These are phyloP conservation scores for Ogataea haglerorum DNA, from an alignment of 805 yeast species.

Conservation along the genomic window DNA sequence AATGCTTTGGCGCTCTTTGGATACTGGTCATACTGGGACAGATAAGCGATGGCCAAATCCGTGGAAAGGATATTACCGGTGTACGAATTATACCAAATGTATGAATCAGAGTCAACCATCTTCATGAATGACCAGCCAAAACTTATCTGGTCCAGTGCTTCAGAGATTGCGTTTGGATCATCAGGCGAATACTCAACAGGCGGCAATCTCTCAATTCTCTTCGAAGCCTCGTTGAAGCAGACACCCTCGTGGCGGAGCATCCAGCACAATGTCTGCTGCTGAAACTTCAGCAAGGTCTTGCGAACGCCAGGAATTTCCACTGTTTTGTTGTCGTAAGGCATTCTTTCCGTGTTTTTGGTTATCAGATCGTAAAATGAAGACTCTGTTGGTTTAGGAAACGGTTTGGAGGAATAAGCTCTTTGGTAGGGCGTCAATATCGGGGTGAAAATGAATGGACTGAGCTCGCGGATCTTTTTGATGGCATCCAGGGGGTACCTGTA, in stretches of 20 bases:
- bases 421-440: slow-evolving; percentile 26
- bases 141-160: slow-evolving; percentile 39
- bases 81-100: slow-evolving; percentile 47
- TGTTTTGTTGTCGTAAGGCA: slow-evolving; percentile 8
- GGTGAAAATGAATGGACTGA: slow-evolving; percentile 14
- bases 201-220: slow-evolving; percentile 20
- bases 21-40: slow-evolving; percentile 11
- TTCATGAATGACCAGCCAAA: slow-evolving; percentile 51
- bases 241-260: slow-evolving; percentile 49
- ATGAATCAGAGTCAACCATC: slow-evolving; percentile 1
- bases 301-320: slow-evolving; percentile 18
- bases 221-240: slow-evolving; percentile 26
- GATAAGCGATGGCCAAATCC: slow-evolving; percentile 29
- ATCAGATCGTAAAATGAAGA: slow-evolving; percentile 47
- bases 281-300: slow-evolving; percentile 39
- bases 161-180: slow-evolving; percentile 27
- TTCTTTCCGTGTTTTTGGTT: slow-evolving; percentile 40
- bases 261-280: slow-evolving; percentile 56
- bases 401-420: slow-evolving; percentile 1
- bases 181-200: slow-evolving; percentile 17
- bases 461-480: slow-evolving; percentile 17
- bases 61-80: slow-evolving; percentile 45
- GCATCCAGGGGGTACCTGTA: slow-evolving; percentile 16
- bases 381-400: slow-evolving; percentile 22
- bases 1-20: slow-evolving; percentile 52